Evolutionary conservation across 441 rosid genomes (phyloP).

Genomic region (Daphne laureola): DNA sequence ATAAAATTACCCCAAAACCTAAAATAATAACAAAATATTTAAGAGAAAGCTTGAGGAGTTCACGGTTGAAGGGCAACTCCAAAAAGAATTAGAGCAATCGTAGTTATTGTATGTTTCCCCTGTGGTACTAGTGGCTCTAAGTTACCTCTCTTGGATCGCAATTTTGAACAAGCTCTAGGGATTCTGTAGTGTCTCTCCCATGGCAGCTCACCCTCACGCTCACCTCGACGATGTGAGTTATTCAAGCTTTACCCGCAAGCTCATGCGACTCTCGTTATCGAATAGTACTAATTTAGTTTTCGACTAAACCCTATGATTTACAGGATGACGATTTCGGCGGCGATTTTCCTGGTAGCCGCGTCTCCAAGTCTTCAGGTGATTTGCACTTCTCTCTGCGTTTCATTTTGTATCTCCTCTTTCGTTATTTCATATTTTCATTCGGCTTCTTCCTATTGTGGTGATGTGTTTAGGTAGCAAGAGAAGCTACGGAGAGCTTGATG

Average conservation of each 20-base stretch:
- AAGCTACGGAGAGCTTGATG: conserved; percentile 81
- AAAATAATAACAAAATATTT: no score
- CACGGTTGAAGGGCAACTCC: no score
- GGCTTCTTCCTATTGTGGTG: not conserved
- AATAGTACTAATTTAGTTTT: no score
- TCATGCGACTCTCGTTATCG: no score
- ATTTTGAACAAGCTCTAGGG: conserved; percentile 23
- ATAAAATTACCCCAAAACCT: no score
- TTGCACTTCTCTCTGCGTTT: not conserved
- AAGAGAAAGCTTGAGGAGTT: no score
- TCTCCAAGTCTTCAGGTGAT: conserved; percentile 50
- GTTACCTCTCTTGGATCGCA: conserved; percentile 3
- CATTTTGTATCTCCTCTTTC: not conserved
- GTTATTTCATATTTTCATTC: not conserved
- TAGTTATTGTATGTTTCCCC: no score
- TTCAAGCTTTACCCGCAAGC: not conserved
- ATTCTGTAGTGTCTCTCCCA: conserved; percentile 17
- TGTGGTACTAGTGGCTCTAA: no score
- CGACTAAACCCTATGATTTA: not conserved
- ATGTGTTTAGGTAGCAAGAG: conserved; percentile 53
- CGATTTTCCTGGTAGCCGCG: conserved; percentile 48
- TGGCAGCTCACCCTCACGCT: conserved; percentile 44
- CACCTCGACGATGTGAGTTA: conserved; percentile 55
- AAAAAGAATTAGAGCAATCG: no score
- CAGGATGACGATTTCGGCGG: conserved; percentile 93